Conservation (phyloP, 2,329 filamentous ascomycete species). For the Fusarium sublunatum region DNA sequence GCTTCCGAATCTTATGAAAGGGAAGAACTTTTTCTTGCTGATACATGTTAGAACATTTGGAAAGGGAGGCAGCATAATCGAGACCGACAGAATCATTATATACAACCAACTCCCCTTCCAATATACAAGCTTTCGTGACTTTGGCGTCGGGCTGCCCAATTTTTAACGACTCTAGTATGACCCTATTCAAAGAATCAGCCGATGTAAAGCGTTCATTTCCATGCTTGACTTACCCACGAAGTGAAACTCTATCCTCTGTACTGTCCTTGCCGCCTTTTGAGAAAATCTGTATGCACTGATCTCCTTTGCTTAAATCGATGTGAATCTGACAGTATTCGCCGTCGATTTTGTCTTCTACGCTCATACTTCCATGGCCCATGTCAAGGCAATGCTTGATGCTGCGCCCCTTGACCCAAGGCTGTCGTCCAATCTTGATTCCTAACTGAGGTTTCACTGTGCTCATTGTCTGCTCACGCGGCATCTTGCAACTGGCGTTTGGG, state of each 20-base stretch:
- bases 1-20: conserved; percentile 86
- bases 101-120: conserved; percentile 86
- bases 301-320: conserved; percentile 70
- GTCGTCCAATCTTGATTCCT: conserved; percentile 73
- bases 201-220: background rate
- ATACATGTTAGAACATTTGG: conserved; percentile 17
- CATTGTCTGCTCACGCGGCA: conserved; percentile 40
- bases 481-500: conserved; percentile 29
- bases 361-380: conserved; percentile 72
- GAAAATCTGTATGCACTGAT: conserved; percentile 78
- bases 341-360: conserved; percentile 84
- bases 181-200: conserved; percentile 49
- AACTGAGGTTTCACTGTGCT: conserved; percentile 61
- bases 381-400: conserved; percentile 80
- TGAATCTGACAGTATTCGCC: conserved; percentile 94
- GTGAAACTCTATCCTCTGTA: conserved; percentile 72
- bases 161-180: conserved; percentile 72
- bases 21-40: conserved; percentile 72
- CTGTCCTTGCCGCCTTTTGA: conserved; percentile 94
- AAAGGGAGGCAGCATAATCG: background rate
- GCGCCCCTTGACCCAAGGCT: conserved; percentile 72
- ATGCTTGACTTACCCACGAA: conserved; percentile 63
- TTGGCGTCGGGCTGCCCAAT: conserved; percentile 69
- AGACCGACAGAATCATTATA: conserved; percentile 71
- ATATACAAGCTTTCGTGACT: conserved; percentile 74